Conservation (phyloP, 345 rosid genomes). For the Hibiscus tridactylites region DNA sequence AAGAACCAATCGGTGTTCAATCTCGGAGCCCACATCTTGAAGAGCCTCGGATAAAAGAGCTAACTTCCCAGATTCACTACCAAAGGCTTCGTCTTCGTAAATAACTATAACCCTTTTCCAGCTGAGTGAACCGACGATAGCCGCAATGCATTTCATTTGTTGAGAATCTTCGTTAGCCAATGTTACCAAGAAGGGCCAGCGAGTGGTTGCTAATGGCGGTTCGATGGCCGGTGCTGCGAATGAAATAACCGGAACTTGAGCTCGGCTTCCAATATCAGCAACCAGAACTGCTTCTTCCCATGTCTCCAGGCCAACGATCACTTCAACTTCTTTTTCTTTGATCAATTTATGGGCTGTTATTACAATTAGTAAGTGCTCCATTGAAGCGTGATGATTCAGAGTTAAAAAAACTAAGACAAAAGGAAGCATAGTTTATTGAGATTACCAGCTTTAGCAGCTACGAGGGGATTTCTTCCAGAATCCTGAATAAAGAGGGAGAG, state of each 20-base stretch:
- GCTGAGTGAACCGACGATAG: conserved; percentile 17
- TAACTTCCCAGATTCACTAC: conserved; percentile 23
- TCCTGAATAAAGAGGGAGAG: conserved; percentile 25
- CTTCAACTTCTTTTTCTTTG: conserved; percentile 25
- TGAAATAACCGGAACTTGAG: conserved; percentile 38
- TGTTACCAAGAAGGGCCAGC: conserved; percentile 35
- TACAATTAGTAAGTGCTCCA: not conserved
- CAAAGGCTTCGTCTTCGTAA: conserved; percentile 28
- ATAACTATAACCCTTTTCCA: conserved; percentile 34
- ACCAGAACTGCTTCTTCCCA: conserved; percentile 44
- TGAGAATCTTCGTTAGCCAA: conserved; percentile 24
- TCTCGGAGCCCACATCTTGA: conserved; percentile 21
- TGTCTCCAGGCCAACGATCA: conserved; percentile 37
- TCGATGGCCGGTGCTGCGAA: conserved; percentile 23
- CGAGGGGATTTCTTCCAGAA: conserved; percentile 20
- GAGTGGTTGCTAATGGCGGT: conserved; percentile 16
- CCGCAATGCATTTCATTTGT: conserved; percentile 34
- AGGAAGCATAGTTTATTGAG: not conserved
- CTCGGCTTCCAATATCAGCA: conserved; percentile 24
- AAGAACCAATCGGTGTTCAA: conserved; percentile 31
- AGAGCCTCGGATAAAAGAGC: conserved; percentile 26
- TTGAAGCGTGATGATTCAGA: not conserved
- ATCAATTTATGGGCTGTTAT: conserved; percentile 31
- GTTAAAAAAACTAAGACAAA: not conserved
- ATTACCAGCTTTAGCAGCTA: conserved; percentile 31